Evolutionary conservation across 2,329 filamentous ascomycete genomes (phyloP), one percentile per base, ranked within the genome.

Genomic region (Talaromyces verruculosus): DNA sequence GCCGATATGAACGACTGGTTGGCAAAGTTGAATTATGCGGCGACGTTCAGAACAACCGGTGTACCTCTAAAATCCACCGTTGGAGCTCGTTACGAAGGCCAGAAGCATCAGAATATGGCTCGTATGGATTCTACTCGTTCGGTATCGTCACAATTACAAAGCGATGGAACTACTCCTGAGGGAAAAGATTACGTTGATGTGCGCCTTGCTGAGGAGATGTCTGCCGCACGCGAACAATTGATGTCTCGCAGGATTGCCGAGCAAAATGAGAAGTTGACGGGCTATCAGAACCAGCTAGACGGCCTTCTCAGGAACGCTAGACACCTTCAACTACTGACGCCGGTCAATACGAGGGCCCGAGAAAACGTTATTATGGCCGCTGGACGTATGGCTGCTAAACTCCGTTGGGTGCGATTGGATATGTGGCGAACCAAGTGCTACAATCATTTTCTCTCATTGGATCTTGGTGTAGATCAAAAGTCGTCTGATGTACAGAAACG

Each of bases 1-100:
- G 83, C 87, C 1, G 95, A 99, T 72, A 89, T 96, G 85, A 96
- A 97, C 72, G 95, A 99, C 75, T 99, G 95, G 95, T 83, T 99
- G 33, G 91, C 91, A 7, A 95, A 97, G 73, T 85, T 99, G 67
- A 99, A 99, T 76, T 98, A 98, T 75, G 94, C 94, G 39, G 93
- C 95, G 8, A 92, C 95, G 0, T 98, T 98, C 77, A 87, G 92
- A 71, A 96, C 93, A 0, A 92, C 93, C 5, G 93, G 94, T 13
- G 92, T 98, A 5, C 87, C 92, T 51, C 96, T 97, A 84, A 87
- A 94, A 71, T 93, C 93, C 25, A 89, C 97, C 65, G 85, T 95
- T 62, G 93, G 91, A 13, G 90, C 90, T 5, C 89, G 90, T 71
- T 95, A 96, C 72, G 92, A 97, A 73, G 92, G 91, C 2, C 92